Evolutionary conservation across 169 alveolate genomes (phyloP), one percentile per base, ranked within the genome.

Genomic region (Eimeria necatrix): DNA sequence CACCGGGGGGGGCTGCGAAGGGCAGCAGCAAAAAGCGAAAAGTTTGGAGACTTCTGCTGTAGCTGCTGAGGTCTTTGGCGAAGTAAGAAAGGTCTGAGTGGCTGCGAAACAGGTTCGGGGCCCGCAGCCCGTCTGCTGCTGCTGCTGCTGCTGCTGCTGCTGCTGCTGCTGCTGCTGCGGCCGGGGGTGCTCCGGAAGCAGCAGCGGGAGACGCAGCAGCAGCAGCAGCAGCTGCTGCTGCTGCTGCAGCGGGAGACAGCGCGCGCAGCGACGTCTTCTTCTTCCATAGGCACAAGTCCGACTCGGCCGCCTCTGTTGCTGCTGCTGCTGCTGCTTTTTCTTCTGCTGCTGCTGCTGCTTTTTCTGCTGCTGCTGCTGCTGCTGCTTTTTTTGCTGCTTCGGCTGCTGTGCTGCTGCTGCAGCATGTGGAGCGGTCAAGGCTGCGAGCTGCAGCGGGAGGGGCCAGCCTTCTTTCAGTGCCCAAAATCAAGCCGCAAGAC

Each of bases 21-120:
- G 85, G 85, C 9, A 74, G 85, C 22, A 74, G 61, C 26, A 74
- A 18, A n/a, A 74, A 74, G 85, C 85, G 60, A 4, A 74, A 48
- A 24, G 32, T n/a, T 9, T 32, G 24, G 5, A 53, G 24, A 12
- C 22, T 53, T 32, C 85, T 32, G 61, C 85, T 74, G 26, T 3
- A 74, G 16, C 14, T 10, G 32, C 60, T 41, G 16, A 74, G 32
- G 9, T 74, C 85, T 4, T 22, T 7, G 5, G 49, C 26, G 49
- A 74, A 74, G 16, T 8, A 32, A 0, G 85, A 26, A 14, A 74
- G 20, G 41, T 74, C 85, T 3, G 85, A 74, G 24, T 74, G 59
- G 24, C 14, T 41, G 53, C 61, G 41, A 12, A 14, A 74, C 14
- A 48, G 53, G 24, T 74, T 74, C 61, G 41, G 60, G 32, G 41